Conservation (phyloP, 768 basidiomycete species). For the Phaeotremella fagi region DNA sequence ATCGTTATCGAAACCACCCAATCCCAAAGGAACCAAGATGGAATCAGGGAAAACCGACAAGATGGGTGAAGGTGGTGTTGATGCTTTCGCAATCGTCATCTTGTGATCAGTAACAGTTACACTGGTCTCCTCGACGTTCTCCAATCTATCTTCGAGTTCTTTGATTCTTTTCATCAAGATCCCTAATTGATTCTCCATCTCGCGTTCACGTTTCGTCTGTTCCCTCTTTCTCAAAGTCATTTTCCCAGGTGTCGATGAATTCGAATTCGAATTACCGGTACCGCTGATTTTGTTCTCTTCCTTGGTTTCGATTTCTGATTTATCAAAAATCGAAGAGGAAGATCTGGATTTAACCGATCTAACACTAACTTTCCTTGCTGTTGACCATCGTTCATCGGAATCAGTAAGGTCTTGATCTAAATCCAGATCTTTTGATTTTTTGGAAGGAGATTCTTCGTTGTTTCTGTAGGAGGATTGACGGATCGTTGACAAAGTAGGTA, state of each 20-base stretch:
- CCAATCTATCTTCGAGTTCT: constrained; percentile 19
- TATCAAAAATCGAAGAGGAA: too few relatives aligned
- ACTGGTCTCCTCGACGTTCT: constrained; percentile 2
- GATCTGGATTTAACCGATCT: too few relatives aligned
- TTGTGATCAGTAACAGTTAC: not conserved
- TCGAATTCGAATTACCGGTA: too few relatives aligned
- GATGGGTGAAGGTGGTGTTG: not conserved
- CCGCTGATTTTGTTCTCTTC: too few relatives aligned
- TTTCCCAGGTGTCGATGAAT: not conserved
- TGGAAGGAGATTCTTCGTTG: not conserved
- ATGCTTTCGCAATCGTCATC: not conserved
- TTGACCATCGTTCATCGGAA: constrained; percentile 14
- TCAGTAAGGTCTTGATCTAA: not conserved
- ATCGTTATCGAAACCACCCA: constrained; percentile 11
- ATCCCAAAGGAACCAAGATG: constrained; percentile 8
- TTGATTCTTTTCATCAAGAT: constrained; percentile 18
- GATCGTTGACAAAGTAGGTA: not conserved
- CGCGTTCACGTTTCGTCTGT: constrained; percentile 2
- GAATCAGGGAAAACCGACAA: not conserved
- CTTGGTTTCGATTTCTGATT: too few relatives aligned
- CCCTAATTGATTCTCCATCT: constrained; percentile 20
- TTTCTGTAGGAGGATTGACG: not conserved
- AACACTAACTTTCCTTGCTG: constrained; percentile 24
- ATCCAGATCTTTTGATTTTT: not conserved
- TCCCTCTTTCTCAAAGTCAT: not conserved